phyloP scores from a whole-genome alignment of 768 basidiomycete species.

The Lactarius hengduanensis region DNA sequence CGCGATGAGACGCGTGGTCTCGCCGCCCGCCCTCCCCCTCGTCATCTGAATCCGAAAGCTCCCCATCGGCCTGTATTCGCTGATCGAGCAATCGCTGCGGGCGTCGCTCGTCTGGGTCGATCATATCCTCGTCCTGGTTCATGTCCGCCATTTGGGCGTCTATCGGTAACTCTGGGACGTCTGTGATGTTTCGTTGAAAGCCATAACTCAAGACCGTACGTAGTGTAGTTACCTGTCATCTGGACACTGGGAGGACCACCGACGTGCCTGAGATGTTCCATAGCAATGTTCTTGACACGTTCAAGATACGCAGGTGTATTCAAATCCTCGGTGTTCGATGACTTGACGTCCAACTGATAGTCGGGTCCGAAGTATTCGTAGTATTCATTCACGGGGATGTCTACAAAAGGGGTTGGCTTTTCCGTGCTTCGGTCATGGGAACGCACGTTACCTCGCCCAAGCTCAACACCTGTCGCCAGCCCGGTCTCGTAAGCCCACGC shows the following conservation, averaged over 20 bases:
- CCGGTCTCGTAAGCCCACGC: slow-evolving; percentile 99
- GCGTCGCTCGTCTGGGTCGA: slow-evolving; percentile 72
- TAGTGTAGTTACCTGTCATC: slow-evolving; percentile 60
- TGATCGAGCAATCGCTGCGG: slow-evolving; percentile 77
- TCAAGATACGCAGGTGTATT: slow-evolving; percentile 93
- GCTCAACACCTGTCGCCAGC: slow-evolving; percentile 93
- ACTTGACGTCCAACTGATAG: slow-evolving; percentile 91
- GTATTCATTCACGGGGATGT: slow-evolving; percentile 98
- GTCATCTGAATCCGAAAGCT: slow-evolving; percentile 96
- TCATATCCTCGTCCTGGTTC: slow-evolving; percentile 79
- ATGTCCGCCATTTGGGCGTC: slow-evolving; percentile 82
- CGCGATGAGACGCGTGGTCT: slow-evolving; percentile 55
- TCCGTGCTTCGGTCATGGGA: slow-evolving; percentile 8
- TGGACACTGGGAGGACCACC: slow-evolving; percentile 93
- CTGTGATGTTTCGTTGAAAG: slow-evolving; percentile 41
- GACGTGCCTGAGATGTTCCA: slow-evolving; percentile 84
- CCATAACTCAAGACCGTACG: neutral
- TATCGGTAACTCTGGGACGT: slow-evolving; percentile 79
- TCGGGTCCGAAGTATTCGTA: slow-evolving; percentile 99
- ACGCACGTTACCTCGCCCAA: slow-evolving; percentile 63
- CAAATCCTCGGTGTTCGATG: slow-evolving; percentile 93
- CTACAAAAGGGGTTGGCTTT: slow-evolving; percentile 42
- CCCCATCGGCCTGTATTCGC: slow-evolving; percentile 78
- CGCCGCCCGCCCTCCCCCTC: slow-evolving; percentile 88
- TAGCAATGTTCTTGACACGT: slow-evolving; percentile 86